Conservation (phyloP, 2,329 filamentous ascomycete genomes). For the Penicillium sp. region DNA sequence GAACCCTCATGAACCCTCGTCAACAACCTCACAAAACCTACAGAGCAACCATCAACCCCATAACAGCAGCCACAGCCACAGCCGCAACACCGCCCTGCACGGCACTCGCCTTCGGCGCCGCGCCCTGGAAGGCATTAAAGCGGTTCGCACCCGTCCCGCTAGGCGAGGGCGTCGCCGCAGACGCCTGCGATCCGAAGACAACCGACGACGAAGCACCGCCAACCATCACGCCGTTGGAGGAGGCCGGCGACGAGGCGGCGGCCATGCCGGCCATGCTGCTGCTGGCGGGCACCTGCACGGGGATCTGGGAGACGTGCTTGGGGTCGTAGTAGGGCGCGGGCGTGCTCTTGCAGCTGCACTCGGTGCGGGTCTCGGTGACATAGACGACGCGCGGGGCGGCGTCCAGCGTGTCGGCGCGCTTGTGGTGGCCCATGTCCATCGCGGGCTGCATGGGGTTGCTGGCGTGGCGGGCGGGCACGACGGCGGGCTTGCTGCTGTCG, state of each 20-base stretch:
- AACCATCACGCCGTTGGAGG: slow-evolving; percentile 5
- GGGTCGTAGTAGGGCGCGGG: background rate
- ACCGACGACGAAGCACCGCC: slow-evolving; percentile 10
- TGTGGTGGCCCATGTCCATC: slow-evolving; percentile 6
- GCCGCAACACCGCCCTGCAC: slow-evolving; percentile 13
- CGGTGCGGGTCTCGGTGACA: slow-evolving; percentile 22
- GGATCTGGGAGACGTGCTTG: slow-evolving; percentile 21
- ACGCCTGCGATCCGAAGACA: slow-evolving; percentile 5
- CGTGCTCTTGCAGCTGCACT: slow-evolving; percentile 22
- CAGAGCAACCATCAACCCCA: slow-evolving; percentile 25
- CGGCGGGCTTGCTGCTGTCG: background rate
- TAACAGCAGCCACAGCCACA: slow-evolving; percentile 20
- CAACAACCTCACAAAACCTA: slow-evolving; percentile 4
- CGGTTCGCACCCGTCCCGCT: slow-evolving; percentile 17
- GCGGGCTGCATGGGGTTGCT: slow-evolving; percentile 21
- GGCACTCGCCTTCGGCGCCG: slow-evolving; percentile 11
- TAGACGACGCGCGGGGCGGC: slow-evolving; percentile 17
- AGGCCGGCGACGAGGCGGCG: slow-evolving; percentile 11
- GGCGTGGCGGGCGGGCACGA: slow-evolving; percentile 16
- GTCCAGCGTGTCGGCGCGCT: slow-evolving; percentile 16
- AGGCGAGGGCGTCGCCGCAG: slow-evolving; percentile 12
- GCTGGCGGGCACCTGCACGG: slow-evolving; percentile 17
- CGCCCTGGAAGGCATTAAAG: slow-evolving; percentile 20
- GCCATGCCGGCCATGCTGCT: slow-evolving; percentile 13
- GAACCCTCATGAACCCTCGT: background rate